These are phyloP conservation scores for Aspergillus asperescens DNA, from an alignment of 495 filamentous ascomycete genomes.

Conservation along the genomic window DNA sequence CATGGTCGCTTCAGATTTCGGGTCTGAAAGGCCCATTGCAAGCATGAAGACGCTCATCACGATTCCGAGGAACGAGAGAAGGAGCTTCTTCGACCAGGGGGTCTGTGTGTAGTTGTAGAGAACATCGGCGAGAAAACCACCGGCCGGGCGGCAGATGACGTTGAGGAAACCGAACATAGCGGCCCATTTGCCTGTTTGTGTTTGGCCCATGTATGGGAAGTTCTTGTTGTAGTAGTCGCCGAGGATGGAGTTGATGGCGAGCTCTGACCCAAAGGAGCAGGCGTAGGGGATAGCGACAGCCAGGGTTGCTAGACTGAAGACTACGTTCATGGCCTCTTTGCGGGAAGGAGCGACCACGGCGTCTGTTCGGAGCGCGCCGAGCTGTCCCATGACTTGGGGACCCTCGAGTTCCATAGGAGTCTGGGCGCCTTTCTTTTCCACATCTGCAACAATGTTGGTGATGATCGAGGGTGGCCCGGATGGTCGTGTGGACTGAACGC, in stretches of 20 bases:
- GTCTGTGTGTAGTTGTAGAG: constrained; percentile 57
- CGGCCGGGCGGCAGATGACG: constrained; percentile 65
- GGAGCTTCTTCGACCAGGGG: constrained; percentile 73
- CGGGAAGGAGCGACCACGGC: constrained; percentile 61
- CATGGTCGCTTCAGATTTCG: constrained; percentile 57
- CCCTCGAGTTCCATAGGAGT: constrained; percentile 45
- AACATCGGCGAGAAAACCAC: constrained; percentile 69
- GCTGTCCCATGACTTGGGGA: constrained; percentile 45
- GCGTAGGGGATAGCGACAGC: constrained; percentile 68
- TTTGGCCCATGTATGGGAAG: constrained; percentile 70
- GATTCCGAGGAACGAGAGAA: constrained; percentile 58
- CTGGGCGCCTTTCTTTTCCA: constrained; percentile 38
- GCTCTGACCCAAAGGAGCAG: constrained; percentile 81
- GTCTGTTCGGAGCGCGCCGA: constrained; percentile 51
- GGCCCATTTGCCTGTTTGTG: constrained; percentile 67
- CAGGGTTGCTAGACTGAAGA: constrained; percentile 61
- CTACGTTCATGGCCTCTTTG: constrained; percentile 51
- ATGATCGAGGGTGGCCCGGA: constrained; percentile 29
- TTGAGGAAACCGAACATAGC: constrained; percentile 92
- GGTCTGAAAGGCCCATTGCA: constrained; percentile 62
- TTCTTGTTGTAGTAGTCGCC: constrained; percentile 73
- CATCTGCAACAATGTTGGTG: constrained; percentile 40
- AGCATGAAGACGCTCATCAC: constrained; percentile 63
- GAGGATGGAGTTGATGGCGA: constrained; percentile 80
- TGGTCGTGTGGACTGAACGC: constrained; percentile 27